These are phyloP conservation scores for Pseudevernia furfuracea DNA, from an alignment of 495 filamentous ascomycete genomes.

Conservation along the genomic window DNA sequence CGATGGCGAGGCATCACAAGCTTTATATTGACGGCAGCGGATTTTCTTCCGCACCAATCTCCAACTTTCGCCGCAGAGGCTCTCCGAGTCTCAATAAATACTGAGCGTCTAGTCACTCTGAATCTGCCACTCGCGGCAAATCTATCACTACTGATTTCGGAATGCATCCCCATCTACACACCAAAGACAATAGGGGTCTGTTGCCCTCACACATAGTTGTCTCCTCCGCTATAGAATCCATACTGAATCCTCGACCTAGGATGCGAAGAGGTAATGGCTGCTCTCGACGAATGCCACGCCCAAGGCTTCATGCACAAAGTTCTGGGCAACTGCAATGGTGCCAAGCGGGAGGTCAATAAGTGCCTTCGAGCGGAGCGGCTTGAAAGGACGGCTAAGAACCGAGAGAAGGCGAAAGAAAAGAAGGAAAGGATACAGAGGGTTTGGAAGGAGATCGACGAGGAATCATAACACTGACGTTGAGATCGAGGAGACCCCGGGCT, in stretches of 20 bases:
- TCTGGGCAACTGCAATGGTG: constrained; percentile 79
- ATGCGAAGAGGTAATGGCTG: constrained; percentile 86
- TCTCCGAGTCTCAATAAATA: background rate
- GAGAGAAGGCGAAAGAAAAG: constrained; percentile 61
- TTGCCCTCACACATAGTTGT: constrained; percentile 20
- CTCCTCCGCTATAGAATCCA: constrained; percentile 7
- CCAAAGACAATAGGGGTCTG: constrained; percentile 77
- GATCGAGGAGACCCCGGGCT: background rate
- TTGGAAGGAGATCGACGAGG: constrained; percentile 79
- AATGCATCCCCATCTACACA: constrained; percentile 98
- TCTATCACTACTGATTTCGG: background rate
- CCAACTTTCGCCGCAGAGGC: background rate
- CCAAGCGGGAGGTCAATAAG: constrained; percentile 70
- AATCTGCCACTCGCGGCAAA: background rate
- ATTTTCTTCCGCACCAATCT: constrained; percentile 2
- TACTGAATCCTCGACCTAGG: constrained; percentile 40
- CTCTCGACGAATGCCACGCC: constrained; percentile 93
- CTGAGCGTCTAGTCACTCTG: background rate
- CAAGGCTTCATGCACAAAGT: constrained; percentile 83
- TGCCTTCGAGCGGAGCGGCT: constrained; percentile 74
- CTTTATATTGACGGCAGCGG: background rate
- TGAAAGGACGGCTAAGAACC: constrained; percentile 68
- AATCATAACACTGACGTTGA: constrained; percentile 40
- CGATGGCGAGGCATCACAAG: background rate
- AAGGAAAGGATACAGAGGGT: constrained; percentile 57